These are phyloP conservation scores for Rhizoctonia solani DNA, from an alignment of 1,284 basidiomycete genomes.

Conservation along the genomic window DNA sequence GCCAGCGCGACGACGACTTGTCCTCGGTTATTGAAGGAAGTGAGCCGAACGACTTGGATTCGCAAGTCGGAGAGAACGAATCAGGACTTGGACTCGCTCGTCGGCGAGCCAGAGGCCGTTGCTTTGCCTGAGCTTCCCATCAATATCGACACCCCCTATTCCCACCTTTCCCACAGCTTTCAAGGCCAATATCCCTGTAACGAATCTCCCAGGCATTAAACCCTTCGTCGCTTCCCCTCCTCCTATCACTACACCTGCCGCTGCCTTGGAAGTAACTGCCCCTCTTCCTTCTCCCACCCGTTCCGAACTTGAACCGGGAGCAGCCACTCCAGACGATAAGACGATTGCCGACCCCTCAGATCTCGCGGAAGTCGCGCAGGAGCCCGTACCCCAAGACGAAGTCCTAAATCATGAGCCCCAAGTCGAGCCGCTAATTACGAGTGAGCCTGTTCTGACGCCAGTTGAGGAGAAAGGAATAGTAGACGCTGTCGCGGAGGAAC, in stretches of 20 bases:
- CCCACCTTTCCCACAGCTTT: background rate
- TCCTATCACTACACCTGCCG: background rate
- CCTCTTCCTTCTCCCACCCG: background rate
- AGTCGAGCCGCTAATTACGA: background rate
- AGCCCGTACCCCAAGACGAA: background rate
- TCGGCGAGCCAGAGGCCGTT: background rate
- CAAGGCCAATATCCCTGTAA: too few species aligned
- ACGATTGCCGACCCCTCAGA: background rate
- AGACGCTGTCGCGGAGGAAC: background rate
- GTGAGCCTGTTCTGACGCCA: background rate
- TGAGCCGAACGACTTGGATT: too few species aligned
- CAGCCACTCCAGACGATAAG: background rate
- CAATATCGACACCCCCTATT: background rate
- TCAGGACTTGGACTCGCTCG: conserved; percentile 24
- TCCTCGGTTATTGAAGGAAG: too few species aligned
- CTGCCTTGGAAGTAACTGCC: background rate
- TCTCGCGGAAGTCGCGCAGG: background rate
- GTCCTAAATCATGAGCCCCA: background rate
- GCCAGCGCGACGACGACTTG: too few species aligned
- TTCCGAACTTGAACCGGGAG: background rate
- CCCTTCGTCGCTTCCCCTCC: too few species aligned
- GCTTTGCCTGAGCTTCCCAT: background rate
- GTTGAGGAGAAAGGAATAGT: background rate
- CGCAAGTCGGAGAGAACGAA: too few species aligned
- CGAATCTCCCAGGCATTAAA: too few species aligned